Percentiles rank a stretch among this genome's conserved stretches.
phyloP scores from a whole-genome alignment of 352 stramenopile genomes.

The Globisporangium echinulatum region DNA sequence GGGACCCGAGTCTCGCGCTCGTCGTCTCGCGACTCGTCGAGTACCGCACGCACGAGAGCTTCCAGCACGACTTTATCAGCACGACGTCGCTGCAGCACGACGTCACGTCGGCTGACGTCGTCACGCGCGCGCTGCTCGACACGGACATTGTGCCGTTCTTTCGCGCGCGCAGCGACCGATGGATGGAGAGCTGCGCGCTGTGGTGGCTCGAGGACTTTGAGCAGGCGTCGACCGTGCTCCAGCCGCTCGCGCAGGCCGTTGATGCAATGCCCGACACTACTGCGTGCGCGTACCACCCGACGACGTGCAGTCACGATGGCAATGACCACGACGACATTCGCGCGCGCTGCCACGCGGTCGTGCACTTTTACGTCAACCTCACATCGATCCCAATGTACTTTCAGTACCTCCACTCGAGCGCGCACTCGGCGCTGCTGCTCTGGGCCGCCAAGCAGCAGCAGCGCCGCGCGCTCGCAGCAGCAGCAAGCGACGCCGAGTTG shows the following conservation, averaged over 20 bases:
- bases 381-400: slow-evolving; percentile 84
- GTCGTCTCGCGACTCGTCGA: slow-evolving; percentile 87
- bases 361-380: slow-evolving; percentile 77
- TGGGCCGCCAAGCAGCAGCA: slow-evolving; percentile 49
- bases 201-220: slow-evolving; percentile 87
- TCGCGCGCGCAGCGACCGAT: slow-evolving; percentile 47
- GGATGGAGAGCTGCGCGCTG: slow-evolving; percentile 70
- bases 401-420: slow-evolving; percentile 69
- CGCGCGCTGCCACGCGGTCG: slow-evolving; percentile 37
- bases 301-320: not conserved
- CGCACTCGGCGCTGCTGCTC: slow-evolving; percentile 49
- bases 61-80: slow-evolving; percentile 53
- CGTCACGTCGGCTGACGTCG: slow-evolving; percentile 47
- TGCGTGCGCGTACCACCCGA: slow-evolving; percentile 8
- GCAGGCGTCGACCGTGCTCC: slow-evolving; percentile 60
- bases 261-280: slow-evolving; percentile 21
- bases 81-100: slow-evolving; percentile 26
- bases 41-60: slow-evolving; percentile 40
- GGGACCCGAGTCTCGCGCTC: slow-evolving; percentile 87
- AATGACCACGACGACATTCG: slow-evolving; percentile 14
- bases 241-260: slow-evolving; percentile 60
- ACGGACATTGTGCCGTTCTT: slow-evolving; percentile 67
- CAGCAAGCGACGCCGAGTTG: not conserved
- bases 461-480: not conserved
- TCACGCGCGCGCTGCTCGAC: slow-evolving; percentile 53